Percentiles rank a stretch among this genome's conserved stretches.
phyloP scores from a whole-genome alignment of 1,139 yeast genomes.

The Candida tetrigidarum region DNA sequence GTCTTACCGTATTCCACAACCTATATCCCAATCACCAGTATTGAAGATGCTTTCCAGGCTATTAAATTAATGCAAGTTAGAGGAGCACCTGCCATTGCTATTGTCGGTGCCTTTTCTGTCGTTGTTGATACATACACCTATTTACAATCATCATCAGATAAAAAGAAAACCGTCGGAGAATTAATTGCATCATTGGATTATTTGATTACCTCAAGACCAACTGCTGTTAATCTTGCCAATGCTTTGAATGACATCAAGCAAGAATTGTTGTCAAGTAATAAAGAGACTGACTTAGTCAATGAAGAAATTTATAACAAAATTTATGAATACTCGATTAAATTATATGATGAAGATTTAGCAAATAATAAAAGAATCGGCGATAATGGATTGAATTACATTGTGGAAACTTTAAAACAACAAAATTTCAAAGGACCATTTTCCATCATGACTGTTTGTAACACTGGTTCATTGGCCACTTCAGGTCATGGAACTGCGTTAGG shows the following conservation, averaged over 20 bases:
- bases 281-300: constrained; percentile 18
- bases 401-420: constrained; percentile 47
- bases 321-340: constrained; percentile 54
- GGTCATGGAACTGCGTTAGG: constrained; percentile 98
- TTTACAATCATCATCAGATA: constrained; percentile 19
- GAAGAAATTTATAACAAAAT: constrained; percentile 42
- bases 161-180: constrained; percentile 31
- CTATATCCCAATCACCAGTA: constrained; percentile 61
- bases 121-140: constrained; percentile 61
- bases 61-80: constrained; percentile 92
- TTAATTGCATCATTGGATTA: constrained; percentile 58
- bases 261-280: constrained; percentile 23
- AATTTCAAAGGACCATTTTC: constrained; percentile 69
- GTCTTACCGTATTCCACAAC: constrained; percentile 77
- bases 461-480: constrained; percentile 93
- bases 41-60: constrained; percentile 78
- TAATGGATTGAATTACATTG: constrained; percentile 74
- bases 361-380: constrained; percentile 81
- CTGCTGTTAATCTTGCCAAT: constrained; percentile 90
- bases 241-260: constrained; percentile 69
- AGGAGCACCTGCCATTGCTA: constrained; percentile 99
- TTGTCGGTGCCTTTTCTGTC: constrained; percentile 88
- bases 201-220: constrained; percentile 82
- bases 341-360: constrained; percentile 75
- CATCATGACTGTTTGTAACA: constrained; percentile 83